Evolutionary conservation across 441 rosid species (phyloP).

Genomic region (Erodium chrysanthum): DNA sequence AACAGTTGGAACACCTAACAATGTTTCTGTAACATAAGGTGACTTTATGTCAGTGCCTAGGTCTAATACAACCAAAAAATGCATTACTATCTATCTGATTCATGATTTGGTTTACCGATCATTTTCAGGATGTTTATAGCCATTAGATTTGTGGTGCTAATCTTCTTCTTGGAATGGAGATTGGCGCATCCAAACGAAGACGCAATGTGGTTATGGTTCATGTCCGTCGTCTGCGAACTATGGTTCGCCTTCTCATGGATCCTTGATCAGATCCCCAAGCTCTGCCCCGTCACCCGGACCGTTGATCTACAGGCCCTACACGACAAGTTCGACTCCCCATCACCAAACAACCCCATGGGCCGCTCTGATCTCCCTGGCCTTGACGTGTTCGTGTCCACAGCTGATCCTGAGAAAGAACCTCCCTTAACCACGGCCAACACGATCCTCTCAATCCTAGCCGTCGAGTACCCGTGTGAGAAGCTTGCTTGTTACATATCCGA

Average conservation of each 20-base stretch:
- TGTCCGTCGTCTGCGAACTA: conserved; percentile 71
- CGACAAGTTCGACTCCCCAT: conserved; percentile 57
- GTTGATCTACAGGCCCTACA: conserved; percentile 58
- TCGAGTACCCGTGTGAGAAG: conserved; percentile 83
- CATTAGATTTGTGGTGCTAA: conserved; percentile 55
- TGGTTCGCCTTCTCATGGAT: conserved; percentile 94
- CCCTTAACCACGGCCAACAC: conserved; percentile 86
- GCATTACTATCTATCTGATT: not conserved
- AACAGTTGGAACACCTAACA: too few species aligned
- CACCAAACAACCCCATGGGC: conserved; percentile 55
- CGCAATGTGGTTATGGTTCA: conserved; percentile 85
- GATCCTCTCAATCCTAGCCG: conserved; percentile 71
- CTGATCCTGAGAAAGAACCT: conserved; percentile 88
- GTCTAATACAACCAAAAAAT: too few species aligned
- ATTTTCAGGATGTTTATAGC: conserved; percentile 47
- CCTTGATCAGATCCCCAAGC: conserved; percentile 83
- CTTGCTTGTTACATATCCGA: conserved; percentile 84
- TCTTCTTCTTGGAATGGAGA: conserved; percentile 68
- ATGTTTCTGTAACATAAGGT: too few species aligned
- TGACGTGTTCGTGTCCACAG: conserved; percentile 82
- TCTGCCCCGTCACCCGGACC: conserved; percentile 66
- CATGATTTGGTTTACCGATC: not conserved
- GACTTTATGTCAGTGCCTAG: too few species aligned
- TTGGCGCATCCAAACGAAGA: conserved; percentile 59
- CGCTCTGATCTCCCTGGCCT: conserved; percentile 80